Percentiles rank a stretch among this genome's conserved stretches.
These are phyloP conservation scores for Vitis hybrid DNA, from an alignment of 177 flowering plant species.

Conservation along the genomic window DNA sequence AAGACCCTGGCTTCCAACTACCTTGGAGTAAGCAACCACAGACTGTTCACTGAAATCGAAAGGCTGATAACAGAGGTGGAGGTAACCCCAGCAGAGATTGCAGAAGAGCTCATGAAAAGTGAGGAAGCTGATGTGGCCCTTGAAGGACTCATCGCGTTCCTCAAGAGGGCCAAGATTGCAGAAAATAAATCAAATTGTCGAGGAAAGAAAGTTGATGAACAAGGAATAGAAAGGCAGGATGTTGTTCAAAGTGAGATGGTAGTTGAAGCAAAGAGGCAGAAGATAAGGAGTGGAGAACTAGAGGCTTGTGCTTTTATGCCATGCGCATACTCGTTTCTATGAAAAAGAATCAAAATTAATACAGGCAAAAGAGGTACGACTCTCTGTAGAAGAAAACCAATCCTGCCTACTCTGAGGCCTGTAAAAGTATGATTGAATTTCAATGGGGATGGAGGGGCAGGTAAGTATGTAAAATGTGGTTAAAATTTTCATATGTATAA, in stretches of 20 bases:
- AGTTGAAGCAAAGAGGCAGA: not conserved
- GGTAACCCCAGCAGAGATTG: constrained; percentile 25
- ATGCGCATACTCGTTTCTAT: too few species aligned
- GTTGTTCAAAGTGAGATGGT: too few species aligned
- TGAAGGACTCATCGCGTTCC: constrained; percentile 7
- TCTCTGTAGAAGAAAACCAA: too few species aligned
- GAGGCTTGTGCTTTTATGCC: too few species aligned
- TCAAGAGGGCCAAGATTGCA: constrained; percentile 2
- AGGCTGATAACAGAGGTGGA: constrained; percentile 10
- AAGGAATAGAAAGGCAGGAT: not conserved
- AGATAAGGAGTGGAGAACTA: too few species aligned
- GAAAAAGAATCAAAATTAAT: too few species aligned
- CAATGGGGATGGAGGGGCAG: too few species aligned
- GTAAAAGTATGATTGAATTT: too few species aligned
- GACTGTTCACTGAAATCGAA: constrained; percentile 13
- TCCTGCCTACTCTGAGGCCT: too few species aligned
- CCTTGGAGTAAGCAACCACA: constrained; percentile 3
- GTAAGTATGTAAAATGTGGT: too few species aligned
- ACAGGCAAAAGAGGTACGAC: too few species aligned
- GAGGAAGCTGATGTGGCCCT: constrained; percentile 12
- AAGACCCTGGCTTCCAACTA: constrained; percentile 21
- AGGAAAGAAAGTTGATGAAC: not conserved
- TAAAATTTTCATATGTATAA: too few species aligned
- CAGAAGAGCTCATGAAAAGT: constrained; percentile 28
- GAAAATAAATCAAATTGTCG: not conserved